Conservation (phyloP, 805 yeast genomes). For the Wickerhamomyces bovis region DNA sequence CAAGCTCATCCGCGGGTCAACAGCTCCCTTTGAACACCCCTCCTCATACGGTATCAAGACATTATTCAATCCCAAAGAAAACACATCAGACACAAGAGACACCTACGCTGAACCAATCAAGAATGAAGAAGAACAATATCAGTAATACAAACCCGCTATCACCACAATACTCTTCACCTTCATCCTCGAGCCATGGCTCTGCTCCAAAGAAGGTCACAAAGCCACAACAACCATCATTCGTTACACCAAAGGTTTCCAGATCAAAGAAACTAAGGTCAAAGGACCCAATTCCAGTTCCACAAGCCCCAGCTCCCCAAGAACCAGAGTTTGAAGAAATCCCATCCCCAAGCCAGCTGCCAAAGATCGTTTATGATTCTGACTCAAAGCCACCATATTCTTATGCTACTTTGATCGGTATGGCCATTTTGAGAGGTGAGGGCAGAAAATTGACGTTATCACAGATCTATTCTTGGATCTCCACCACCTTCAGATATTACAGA, state of each 20-base stretch:
- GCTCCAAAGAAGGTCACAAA: slow-evolving; percentile 9
- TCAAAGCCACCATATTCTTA: slow-evolving; percentile 89
- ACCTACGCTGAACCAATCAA: slow-evolving; percentile 18
- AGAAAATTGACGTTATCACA: slow-evolving; percentile 73
- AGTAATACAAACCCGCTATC: slow-evolving; percentile 17
- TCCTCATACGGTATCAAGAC: slow-evolving; percentile 23
- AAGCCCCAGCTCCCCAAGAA: slow-evolving; percentile 2
- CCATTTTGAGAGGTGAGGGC: slow-evolving; percentile 73
- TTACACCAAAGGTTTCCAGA: slow-evolving; percentile 11
- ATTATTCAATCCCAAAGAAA: slow-evolving; percentile 8
- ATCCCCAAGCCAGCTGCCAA: slow-evolving; percentile 21
- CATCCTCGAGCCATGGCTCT: slow-evolving; percentile 2
- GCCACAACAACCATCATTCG: slow-evolving; percentile 22
- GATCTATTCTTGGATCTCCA: slow-evolving; percentile 88
- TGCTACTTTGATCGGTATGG: slow-evolving; percentile 90
- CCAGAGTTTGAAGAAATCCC: slow-evolving; percentile 13
- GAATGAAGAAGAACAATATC: slow-evolving; percentile 12
- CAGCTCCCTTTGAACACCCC: slow-evolving; percentile 22
- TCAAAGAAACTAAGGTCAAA: slow-evolving; percentile 9
- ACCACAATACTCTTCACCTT: slow-evolving; percentile 25
- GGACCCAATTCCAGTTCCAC: slow-evolving; percentile 1
- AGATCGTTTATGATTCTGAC: slow-evolving; percentile 14
- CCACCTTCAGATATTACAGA: slow-evolving; percentile 76
- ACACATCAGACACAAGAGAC: slow-evolving; percentile 18
- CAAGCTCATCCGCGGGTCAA: background rate